Base-by-base conservation (phyloP, 352 stramenopile species). In the Globisporangium viniferum region DNA sequence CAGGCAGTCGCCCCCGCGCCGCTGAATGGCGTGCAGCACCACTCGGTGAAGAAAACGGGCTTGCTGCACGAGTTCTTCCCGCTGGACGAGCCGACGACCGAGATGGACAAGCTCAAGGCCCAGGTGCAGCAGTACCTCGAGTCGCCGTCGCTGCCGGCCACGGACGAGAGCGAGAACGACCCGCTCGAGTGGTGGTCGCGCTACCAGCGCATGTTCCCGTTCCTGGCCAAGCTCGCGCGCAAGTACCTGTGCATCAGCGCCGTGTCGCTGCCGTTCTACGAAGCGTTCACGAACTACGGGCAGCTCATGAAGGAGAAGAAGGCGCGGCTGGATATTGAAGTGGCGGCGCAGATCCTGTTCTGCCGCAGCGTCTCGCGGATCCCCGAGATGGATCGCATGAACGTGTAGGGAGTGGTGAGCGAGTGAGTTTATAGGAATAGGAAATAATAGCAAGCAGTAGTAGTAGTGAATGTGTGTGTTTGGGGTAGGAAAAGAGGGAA, bases 121-220 rank as follows among this genome's bases (percentile, higher is more conserved):
- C 82, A 92, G 49, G 79, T 91, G 35, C 80, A 90, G 67, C 80
- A 88, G 29, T 94, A 92, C 57, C 64, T 94, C 33, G 82, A 91
- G 58, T 90, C 86, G 0, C 82, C 86, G 0, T 82, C 76, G 10
- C 60, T 92, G 7, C 81, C 84, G 8, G 77, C 84, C 4, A 90
- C 83, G 3, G 81, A 92, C 64, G 79, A 92, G 59, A 79, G 71
- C 46, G 86, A 91, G 63, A 89, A 89, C 61, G 86, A 94, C 36
- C 84, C 84, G n/a, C 73, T 94, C 2, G 84, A 91, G 59, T 94
- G 86, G 86, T 94, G 86, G 86, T 89, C 79, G 69, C 81, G 85
- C 3, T 90, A 93, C 44, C 80, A 86, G 44, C 84, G 84, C 5
- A 73, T 82, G 44, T 92, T 92, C 56, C 84, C 84, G 33, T 83